Percentiles rank a stretch among this genome's conserved stretches.
phyloP scores from a whole-genome alignment of 2,329 filamentous ascomycete species.

The Cephalotrichum gorgonifer region DNA sequence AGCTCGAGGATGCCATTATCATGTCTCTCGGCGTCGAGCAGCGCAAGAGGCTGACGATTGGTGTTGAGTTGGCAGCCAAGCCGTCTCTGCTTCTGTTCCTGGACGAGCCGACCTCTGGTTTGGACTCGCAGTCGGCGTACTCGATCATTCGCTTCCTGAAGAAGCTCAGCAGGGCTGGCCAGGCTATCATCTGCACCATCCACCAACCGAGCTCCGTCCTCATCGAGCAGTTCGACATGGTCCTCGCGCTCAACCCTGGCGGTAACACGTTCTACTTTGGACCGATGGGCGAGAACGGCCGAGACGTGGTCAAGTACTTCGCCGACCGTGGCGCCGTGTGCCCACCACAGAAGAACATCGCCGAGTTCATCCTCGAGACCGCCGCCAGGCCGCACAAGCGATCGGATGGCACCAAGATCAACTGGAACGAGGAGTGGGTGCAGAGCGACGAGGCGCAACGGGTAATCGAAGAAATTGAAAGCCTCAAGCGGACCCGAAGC shows the following conservation, averaged over 20 bases:
- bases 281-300: constrained; percentile 28
- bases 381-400: constrained; percentile 64
- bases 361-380: constrained; percentile 71
- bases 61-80: constrained; percentile 69
- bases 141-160: constrained; percentile 69
- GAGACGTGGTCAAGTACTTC: constrained; percentile 50
- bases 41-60: constrained; percentile 70
- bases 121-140: constrained; percentile 67
- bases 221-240: constrained; percentile 69
- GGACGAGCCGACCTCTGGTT: constrained; percentile 73
- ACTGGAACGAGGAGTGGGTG: constrained; percentile 21
- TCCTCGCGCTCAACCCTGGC: constrained; percentile 56
- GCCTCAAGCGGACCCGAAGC: neutral
- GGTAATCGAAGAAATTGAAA: constrained; percentile 4
- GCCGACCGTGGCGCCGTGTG: constrained; percentile 47
- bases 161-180: constrained; percentile 53
- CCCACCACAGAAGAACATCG: constrained; percentile 64
- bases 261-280: constrained; percentile 69
- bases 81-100: constrained; percentile 67
- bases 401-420: constrained; percentile 25
- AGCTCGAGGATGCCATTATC: constrained; percentile 61
- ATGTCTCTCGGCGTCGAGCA: constrained; percentile 80
- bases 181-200: constrained; percentile 47
- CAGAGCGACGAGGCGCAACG: neutral
- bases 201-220: constrained; percentile 76